Conservation (phyloP, 2,329 filamentous ascomycete species). For the Clonostachys sp. region DNA sequence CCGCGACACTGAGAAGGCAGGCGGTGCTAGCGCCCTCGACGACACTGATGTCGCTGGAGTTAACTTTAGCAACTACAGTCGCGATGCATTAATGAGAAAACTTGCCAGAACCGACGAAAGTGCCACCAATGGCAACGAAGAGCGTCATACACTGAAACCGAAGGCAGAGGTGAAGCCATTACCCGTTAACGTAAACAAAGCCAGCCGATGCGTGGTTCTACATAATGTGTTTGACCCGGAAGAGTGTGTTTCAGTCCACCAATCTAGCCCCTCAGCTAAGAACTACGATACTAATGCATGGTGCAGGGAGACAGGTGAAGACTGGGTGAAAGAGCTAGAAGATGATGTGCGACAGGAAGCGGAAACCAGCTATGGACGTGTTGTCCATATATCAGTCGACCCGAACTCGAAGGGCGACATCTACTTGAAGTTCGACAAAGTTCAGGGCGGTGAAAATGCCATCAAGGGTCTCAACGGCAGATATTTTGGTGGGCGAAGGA, state of each 20-base stretch:
- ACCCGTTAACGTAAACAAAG: constrained; percentile 84
- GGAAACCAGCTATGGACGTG: constrained; percentile 91
- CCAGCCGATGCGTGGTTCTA: constrained; percentile 87
- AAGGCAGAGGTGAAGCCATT: constrained; percentile 75
- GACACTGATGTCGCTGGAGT: constrained; percentile 97
- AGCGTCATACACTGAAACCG: constrained; percentile 70
- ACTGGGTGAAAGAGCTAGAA: constrained; percentile 90
- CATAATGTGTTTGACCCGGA: constrained; percentile 93
- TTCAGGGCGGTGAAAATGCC: constrained; percentile 92
- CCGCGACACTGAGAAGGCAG: constrained; percentile 84
- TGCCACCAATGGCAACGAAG: constrained; percentile 57
- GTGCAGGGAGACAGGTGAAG: constrained; percentile 74
- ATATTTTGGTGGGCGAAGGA: constrained; percentile 89
- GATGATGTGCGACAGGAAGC: constrained; percentile 91
- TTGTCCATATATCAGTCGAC: constrained; percentile 95
- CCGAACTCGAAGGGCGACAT: constrained; percentile 93
- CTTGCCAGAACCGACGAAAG: constrained; percentile 92
- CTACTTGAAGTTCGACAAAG: constrained; percentile 96
- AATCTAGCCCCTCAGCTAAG: constrained; percentile 20
- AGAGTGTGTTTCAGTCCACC: constrained; percentile 60
- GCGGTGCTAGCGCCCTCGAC: constrained; percentile 89
- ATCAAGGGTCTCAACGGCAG: constrained; percentile 97
- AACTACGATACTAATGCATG: not conserved
- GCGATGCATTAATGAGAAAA: constrained; percentile 97
- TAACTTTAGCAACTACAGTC: constrained; percentile 99